Conservation (phyloP, 345 rosid genomes). For the Syzygium grande region DNA sequence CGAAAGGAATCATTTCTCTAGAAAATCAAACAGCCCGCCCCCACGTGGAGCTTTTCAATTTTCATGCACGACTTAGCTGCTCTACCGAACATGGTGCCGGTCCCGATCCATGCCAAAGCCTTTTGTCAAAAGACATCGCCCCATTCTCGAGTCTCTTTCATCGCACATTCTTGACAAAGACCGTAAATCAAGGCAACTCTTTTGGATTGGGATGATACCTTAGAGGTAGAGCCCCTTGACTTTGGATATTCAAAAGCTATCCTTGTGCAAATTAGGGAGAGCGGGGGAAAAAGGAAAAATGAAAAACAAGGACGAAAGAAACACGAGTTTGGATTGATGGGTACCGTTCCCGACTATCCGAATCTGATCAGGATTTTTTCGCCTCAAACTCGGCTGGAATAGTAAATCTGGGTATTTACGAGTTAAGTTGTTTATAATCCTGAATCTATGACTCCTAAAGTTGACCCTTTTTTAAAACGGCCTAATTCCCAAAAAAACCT, state of each 20-base stretch:
- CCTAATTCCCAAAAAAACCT: no score
- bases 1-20: not conserved
- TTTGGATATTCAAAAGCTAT: not conserved
- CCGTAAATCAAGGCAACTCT: not conserved
- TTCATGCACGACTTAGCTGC: not conserved
- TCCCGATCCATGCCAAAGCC: not conserved
- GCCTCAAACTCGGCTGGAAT: no score
- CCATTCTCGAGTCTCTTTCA: not conserved
- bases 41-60: not conserved
- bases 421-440: not conserved
- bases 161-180: not conserved
- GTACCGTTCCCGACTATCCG: not conserved
- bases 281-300: not conserved
- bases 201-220: not conserved
- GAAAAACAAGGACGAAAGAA: not conserved
- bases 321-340: not conserved
- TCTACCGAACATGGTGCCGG: not conserved
- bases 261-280: not conserved
- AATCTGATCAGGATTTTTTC: no score
- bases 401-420: not conserved
- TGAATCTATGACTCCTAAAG: not conserved
- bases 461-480: not conserved
- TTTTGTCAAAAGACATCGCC: not conserved
- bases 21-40: not conserved
- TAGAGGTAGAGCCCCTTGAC: not conserved